Evolutionary conservation across 2,329 filamentous ascomycete genomes (phyloP).

Genomic region (Colletotrichum sp.): DNA sequence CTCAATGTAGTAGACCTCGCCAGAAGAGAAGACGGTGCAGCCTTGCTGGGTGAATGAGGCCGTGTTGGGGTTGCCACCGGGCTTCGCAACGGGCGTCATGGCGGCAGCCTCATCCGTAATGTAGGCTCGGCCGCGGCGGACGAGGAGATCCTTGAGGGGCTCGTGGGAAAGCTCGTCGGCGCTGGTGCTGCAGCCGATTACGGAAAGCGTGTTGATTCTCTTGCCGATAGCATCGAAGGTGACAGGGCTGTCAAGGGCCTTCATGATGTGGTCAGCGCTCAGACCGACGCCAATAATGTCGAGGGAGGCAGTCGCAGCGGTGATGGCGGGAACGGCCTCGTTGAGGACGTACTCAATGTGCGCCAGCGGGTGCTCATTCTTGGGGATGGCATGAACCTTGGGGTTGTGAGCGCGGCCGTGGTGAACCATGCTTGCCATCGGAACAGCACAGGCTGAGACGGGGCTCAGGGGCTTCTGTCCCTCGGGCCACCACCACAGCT

Average conservation of each 20-base stretch:
- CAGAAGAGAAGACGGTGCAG: slow-evolving; percentile 73
- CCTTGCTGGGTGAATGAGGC: slow-evolving; percentile 52
- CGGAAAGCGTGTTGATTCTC: slow-evolving; percentile 52
- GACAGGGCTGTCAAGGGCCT: slow-evolving; percentile 62
- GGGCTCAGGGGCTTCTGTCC: slow-evolving; percentile 64
- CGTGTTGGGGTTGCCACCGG: slow-evolving; percentile 47
- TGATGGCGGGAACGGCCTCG: slow-evolving; percentile 58
- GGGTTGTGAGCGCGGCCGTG: slow-evolving; percentile 55
- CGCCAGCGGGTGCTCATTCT: slow-evolving; percentile 58
- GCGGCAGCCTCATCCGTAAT: slow-evolving; percentile 55
- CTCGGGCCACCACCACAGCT: slow-evolving; percentile 77
- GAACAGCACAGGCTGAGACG: slow-evolving; percentile 60
- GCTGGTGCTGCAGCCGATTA: slow-evolving; percentile 53
- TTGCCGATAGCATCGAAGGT: slow-evolving; percentile 52
- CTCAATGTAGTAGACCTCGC: slow-evolving; percentile 64
- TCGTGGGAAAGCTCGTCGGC: slow-evolving; percentile 43
- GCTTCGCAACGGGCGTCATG: slow-evolving; percentile 53
- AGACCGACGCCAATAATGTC: slow-evolving; percentile 77
- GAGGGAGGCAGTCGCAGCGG: slow-evolving; percentile 57
- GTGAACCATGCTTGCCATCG: slow-evolving; percentile 68
- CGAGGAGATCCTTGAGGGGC: slow-evolving; percentile 54
- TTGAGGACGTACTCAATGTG: slow-evolving; percentile 75
- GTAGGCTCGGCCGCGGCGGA: slow-evolving; percentile 67
- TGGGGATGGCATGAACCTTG: slow-evolving; percentile 64
- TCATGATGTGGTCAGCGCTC: slow-evolving; percentile 62